Conservation (phyloP, 2,329 filamentous ascomycete genomes). For the Xylaria sp. region DNA sequence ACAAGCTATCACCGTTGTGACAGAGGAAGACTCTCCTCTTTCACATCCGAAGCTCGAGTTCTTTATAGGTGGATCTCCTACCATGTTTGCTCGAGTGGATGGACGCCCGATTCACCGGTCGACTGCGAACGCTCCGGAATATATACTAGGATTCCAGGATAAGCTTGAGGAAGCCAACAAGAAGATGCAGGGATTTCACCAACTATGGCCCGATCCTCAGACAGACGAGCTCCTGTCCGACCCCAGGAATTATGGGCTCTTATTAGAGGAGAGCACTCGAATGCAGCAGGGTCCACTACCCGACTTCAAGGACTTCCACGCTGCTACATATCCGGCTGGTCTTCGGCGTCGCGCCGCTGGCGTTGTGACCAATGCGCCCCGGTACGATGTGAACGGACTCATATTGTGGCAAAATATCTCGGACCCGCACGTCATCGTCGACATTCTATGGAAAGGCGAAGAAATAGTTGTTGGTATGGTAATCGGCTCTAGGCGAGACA, state of each 20-base stretch:
- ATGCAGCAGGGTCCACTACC: neutral
- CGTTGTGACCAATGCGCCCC: rapidly evolving
- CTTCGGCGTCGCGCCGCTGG: no score
- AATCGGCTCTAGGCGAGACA: neutral
- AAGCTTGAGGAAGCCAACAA: neutral
- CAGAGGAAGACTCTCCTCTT: neutral
- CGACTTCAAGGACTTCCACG: neutral
- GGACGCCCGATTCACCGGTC: neutral
- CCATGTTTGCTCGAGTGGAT: neutral
- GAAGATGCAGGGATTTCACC: neutral
- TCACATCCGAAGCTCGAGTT: neutral
- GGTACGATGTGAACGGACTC: neutral
- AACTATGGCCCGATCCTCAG: neutral
- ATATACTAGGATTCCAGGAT: neutral
- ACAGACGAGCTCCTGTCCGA: no score
- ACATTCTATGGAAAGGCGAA: neutral
- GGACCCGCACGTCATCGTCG: neutral
- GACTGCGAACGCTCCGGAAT: neutral
- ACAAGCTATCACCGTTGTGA: neutral
- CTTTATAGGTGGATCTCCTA: neutral
- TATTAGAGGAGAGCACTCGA: neutral
- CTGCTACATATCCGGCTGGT: neutral
- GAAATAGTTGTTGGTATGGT: neutral
- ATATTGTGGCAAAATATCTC: neutral
- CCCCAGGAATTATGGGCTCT: neutral